A percentile compares a stretch with the other conserved stretches of the same genome.
phyloP scores from a whole-genome alignment of 202 grass and related monocot genomes.

The Setaria italica region DNA sequence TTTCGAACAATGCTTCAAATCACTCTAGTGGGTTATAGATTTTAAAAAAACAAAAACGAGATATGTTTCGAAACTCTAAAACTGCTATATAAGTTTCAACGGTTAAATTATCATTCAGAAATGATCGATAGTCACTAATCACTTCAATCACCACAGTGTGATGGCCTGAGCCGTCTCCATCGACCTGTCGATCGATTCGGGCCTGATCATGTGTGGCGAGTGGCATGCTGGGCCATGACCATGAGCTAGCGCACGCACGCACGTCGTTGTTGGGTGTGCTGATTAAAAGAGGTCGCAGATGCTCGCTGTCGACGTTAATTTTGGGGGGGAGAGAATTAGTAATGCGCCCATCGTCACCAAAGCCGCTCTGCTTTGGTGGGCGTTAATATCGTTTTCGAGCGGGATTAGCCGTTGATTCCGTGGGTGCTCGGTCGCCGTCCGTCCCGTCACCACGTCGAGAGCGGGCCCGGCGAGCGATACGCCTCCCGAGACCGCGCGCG shows the following conservation, averaged over 20 bases:
- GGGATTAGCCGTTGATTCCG: slow-evolving; percentile 31
- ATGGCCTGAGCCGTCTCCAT: too few species aligned
- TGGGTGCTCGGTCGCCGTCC: slow-evolving; percentile 12
- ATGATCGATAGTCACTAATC: too few species aligned
- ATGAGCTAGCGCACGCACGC: neutral
- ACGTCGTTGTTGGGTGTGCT: slow-evolving; percentile 11
- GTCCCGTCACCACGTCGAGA: slow-evolving; percentile 5
- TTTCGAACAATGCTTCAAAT: too few species aligned
- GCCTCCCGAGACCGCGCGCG: neutral
- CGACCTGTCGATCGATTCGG: too few species aligned
- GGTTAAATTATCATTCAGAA: too few species aligned
- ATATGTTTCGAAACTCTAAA: too few species aligned
- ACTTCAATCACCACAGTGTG: too few species aligned
- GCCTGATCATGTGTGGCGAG: too few species aligned
- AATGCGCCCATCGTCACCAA: neutral
- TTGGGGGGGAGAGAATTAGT: too few species aligned
- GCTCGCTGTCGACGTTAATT: slow-evolving; percentile 12
- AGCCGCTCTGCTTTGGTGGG: slow-evolving; percentile 33
- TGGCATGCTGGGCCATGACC: neutral
- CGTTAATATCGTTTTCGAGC: slow-evolving; percentile 46
- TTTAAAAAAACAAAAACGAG: too few species aligned
- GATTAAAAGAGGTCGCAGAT: neutral
- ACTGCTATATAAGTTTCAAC: too few species aligned
- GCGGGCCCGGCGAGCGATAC: neutral
- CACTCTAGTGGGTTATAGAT: too few species aligned